Evolutionary conservation across 257 asterid genomes (phyloP), one percentile per base, ranked within the genome.

Genomic region (Nicotiana attenuata): DNA sequence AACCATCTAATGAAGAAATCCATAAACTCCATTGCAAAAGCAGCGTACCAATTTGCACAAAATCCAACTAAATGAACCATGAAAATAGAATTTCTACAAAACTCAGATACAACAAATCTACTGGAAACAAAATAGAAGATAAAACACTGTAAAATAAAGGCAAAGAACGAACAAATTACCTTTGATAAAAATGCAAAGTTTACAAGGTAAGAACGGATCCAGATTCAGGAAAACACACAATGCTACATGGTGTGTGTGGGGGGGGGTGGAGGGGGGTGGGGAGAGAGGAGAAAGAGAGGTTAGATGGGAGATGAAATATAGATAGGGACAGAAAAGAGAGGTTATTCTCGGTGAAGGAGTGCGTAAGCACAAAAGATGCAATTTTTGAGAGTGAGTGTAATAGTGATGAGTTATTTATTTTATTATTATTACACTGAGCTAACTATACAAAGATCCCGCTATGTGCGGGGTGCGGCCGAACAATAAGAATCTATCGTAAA

Each of bases 261-360:
- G 29, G 17, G 11, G 2, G 19, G 3, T 1, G 28, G 0, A 10
- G n/a, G 29, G 17, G 11, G 2, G 19, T 1, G 28, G 28, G 28
- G 28, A 2, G 2, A 2, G 28, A 26, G 28, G 28, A 26, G 28
- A 26, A 26, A 15, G 64, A 22, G 22, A 10, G 6, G 55, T 10
- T n/a, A 10, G 20, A 26, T 26, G 28, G 28, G 56, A 33, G 26
- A 38, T 22, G 81, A 17, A 59, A 50, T 35, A 24, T 10, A 76
- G 81, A 57, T 17, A 19, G 56, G 53, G 71, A 78, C 56, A 20
- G 33, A 35, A 78, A 33, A 78, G 56, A 15, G 76, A 31, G 76
- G 50, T 1, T 38, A 7, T 31, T 56, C 22, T 56, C 10, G 22
- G 61, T 56, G 53, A 47, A 3, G 4, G 10, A 67, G 28, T 5